Base-by-base conservation (phyloP, 345 rosid genomes). In the Linum usitatissimum region DNA sequence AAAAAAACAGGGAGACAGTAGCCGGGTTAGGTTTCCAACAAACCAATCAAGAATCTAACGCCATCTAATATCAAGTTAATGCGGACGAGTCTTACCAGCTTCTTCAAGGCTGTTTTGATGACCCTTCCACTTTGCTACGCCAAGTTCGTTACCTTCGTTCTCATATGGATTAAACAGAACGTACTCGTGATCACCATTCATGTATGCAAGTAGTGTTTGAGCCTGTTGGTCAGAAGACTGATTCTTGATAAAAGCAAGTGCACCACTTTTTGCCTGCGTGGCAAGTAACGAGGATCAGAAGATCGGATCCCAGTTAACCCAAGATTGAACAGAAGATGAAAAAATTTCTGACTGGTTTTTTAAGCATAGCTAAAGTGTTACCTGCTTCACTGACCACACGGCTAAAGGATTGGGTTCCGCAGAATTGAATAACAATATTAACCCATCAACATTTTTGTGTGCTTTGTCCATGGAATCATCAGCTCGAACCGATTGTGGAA, bases 101-200 rank as follows among this genome's bases (percentile, higher is more conserved):
- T 65, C 87, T 70, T 81, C 90, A 4, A 55, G 71, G 38, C 71
- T 70, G 66, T 64, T 64, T 56, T 60, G 74, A 68, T 60, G 74
- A 68, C 73, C 74, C 40, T 74, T 67, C 14, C 19, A 63, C 30
- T 39, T 76, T 57, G 55, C 49, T 58, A 79, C 53, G n/a, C 81
- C 69, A 57, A 64, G 77, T 76, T 90, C 92, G 1, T 53, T 73
- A 17, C 74, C 63, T 67, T 84, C 83, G 63, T 81, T 84, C 13
- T 77, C 77, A 53, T 72, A 68, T 2, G 95, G 96, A 61, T 93
- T 86, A 62, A 87, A 87, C 51, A 93, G 75, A 42, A 83, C 83
- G 74, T 86, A 93, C 71, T 93, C 99, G 59, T 80, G 97, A 77
- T 87, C 78, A 45, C 87, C 80, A 67, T 87, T 86, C 58, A 93